A percentile compares a stretch with the other conserved stretches of the same genome.
phyloP scores from a whole-genome alignment of 2,329 filamentous ascomycete species.

The Calonectria crousiana region DNA sequence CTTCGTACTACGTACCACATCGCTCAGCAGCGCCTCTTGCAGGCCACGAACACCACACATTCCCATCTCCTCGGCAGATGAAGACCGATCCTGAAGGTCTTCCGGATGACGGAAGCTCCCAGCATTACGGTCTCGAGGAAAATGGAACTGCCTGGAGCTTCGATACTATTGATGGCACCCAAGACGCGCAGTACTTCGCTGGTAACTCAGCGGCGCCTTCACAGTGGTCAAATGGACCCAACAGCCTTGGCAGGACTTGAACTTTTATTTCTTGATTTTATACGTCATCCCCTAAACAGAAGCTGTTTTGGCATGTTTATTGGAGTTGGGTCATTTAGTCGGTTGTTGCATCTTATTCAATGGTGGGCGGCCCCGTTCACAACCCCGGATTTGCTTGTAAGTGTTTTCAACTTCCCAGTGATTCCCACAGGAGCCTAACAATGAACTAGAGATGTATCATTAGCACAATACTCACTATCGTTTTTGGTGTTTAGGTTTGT shows the following conservation, averaged over 20 bases:
- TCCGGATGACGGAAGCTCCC: slow-evolving; percentile 27
- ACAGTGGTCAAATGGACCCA: slow-evolving; percentile 26
- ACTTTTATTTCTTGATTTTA: neutral
- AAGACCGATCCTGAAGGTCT: slow-evolving; percentile 34
- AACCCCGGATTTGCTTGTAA: slow-evolving; percentile 2
- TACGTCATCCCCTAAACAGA: neutral
- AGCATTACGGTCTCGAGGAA: slow-evolving; percentile 34
- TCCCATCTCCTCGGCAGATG: slow-evolving; percentile 33
- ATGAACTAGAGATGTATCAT: neutral
- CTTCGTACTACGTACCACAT: slow-evolving; percentile 34
- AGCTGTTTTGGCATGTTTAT: slow-evolving; percentile 10
- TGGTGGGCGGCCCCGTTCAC: neutral
- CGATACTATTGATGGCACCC: slow-evolving; percentile 29
- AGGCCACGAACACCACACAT: slow-evolving; percentile 28
- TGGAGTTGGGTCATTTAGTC: slow-evolving; percentile 16
- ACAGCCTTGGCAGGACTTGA: slow-evolving; percentile 19
- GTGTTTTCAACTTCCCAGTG: neutral
- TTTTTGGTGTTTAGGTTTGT: slow-evolving; percentile 17
- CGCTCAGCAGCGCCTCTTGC: slow-evolving; percentile 24
- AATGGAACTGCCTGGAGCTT: slow-evolving; percentile 29
- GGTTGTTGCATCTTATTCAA: slow-evolving; percentile 8
- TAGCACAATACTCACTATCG: slow-evolving; percentile 6
- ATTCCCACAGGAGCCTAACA: neutral
- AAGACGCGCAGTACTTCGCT: slow-evolving; percentile 30
- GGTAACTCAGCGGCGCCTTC: slow-evolving; percentile 11